Evolutionary conservation across 2,329 filamentous ascomycete genomes (phyloP), one percentile per base, ranked within the genome.

Genomic region (Dothideomycetes sp.): DNA sequence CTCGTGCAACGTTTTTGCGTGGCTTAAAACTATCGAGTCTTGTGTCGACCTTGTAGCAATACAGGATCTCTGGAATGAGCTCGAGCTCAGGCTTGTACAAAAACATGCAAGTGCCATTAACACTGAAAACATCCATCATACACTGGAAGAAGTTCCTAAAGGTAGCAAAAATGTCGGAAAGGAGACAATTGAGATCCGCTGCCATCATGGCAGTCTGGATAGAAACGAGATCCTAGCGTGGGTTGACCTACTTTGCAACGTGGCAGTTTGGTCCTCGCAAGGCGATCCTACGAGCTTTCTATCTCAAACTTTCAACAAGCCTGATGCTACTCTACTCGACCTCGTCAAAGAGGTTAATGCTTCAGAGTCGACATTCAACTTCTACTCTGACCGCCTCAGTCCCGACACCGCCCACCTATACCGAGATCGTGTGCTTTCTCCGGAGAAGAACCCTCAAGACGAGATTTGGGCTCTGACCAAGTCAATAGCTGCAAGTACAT

Each of bases 321-420:
- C 36, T 2, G 5, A 27, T 4, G 20, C 23, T 16, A 32, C 10
- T 12, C 15, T 39, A 3, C 1, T 39, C 7, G 22, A 39, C 16
- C 11, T 39, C 3, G 2, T 13, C n/a, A 13, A 19, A 17, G 10
- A 24, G 4, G 15, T 39, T n/a, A 29, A 22, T 16, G 27, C 12
- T 12, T 25, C 29, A 3, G 19, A 19, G 13, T 18, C 17, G 1
- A 40, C 37, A 5, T 12, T 40, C 12, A 16, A 33, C 22, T 40
- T 27, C 22, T 40, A 40, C 37, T 15, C 22, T 9, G 37, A 40
- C 8, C 37, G 37, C 22, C 20, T 40, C 1, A 27, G 9, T 27
- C 4, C 29, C 9, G 29, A 33, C n/a, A 32, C 28, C 28, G 37
- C 37, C 15, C 9, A 18, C 15, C 22, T 20, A 5, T 29, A 29